phyloP scores from a whole-genome alignment of 1,139 yeast species.

The Saccharomycopsis hybrid region DNA sequence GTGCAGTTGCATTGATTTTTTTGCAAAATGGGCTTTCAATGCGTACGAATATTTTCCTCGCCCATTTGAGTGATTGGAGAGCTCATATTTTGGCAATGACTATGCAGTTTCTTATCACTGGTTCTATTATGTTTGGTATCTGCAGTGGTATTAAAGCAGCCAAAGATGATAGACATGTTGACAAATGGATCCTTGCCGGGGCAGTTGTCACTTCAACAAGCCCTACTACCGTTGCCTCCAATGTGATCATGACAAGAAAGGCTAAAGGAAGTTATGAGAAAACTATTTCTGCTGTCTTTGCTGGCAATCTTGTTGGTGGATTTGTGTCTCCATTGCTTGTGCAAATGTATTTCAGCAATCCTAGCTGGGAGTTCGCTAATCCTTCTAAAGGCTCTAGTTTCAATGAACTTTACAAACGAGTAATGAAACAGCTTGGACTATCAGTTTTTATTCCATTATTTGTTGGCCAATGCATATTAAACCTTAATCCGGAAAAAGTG shows the following conservation, averaged over 20 bases:
- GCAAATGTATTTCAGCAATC: constrained; percentile 53
- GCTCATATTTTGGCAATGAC: constrained; percentile 69
- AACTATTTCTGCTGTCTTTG: constrained; percentile 76
- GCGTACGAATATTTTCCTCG: constrained; percentile 52
- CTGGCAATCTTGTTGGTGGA: constrained; percentile 81
- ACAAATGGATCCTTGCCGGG: constrained; percentile 72
- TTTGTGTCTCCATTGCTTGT: constrained; percentile 79
- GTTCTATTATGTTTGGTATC: constrained; percentile 69
- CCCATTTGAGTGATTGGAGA: constrained; percentile 67
- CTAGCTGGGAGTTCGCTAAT: constrained; percentile 73
- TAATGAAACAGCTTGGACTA: constrained; percentile 80
- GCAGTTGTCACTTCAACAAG: constrained; percentile 76
- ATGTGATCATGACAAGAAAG: constrained; percentile 83
- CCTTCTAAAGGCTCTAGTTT: constrained; percentile 58
- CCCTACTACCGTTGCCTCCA: constrained; percentile 87
- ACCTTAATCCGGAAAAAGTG: constrained; percentile 57
- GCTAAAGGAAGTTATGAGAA: constrained; percentile 78
- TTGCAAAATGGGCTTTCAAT: constrained; percentile 75
- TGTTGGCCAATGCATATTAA: constrained; percentile 82
- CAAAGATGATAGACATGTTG: constrained; percentile 45
- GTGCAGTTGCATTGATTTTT: constrained; percentile 82
- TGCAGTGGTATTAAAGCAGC: constrained; percentile 61
- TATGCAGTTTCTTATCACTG: constrained; percentile 67
- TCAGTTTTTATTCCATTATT: constrained; percentile 78
- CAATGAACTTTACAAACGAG: constrained; percentile 56